Evolutionary conservation across 176 grass and related monocot genomes (phyloP), one percentile per base, ranked within the genome.

Genomic region (Stipa capillata): DNA sequence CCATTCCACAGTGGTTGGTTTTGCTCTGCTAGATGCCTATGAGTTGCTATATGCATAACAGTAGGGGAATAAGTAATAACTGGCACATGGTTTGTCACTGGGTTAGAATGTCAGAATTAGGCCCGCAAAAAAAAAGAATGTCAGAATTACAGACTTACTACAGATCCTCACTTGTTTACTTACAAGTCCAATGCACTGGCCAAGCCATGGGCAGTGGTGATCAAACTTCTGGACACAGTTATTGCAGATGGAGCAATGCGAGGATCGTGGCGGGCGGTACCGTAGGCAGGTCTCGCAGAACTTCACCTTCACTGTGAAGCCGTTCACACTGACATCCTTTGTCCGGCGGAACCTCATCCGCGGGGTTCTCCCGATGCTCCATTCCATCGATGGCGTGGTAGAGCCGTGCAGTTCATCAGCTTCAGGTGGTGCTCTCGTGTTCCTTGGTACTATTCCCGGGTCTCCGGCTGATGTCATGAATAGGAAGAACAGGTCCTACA

Each of bases 131-230:
- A 16, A 51, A 25, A n/a, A 69, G 52, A 41, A 63, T 51, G 35
- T 51, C 43, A 52, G 29, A 69, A 49, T 78, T n/a, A n/a, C 37
- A 59, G 20, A 70, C 28, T 24, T 52, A 43, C 44, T 33, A 12
- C 25, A 33, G 20, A 27, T 55, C 9, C 17, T 24, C 5, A 25
- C 36, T 20, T 32, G 4, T 3, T 61, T 76, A 76, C 87, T 93
- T 84, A 89, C 87, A 2, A 87, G 65, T 55, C 87, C 90, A 69
- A 89, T 93, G 84, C 90, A 93, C 81, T 93, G 90, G 60, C 88
- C 91, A 10, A 90, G 75, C 91, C 91, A 94, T 31, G 91, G 91
- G 79, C 91, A 90, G 61, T 94, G 91, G 83, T 94, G 91, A 34
- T 89, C 90, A 68, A 93, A 93, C 84, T 87, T 93, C 34, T 89